Evolutionary conservation across 2,329 filamentous ascomycete species (phyloP).

Genomic region (Neonectria punicea): DNA sequence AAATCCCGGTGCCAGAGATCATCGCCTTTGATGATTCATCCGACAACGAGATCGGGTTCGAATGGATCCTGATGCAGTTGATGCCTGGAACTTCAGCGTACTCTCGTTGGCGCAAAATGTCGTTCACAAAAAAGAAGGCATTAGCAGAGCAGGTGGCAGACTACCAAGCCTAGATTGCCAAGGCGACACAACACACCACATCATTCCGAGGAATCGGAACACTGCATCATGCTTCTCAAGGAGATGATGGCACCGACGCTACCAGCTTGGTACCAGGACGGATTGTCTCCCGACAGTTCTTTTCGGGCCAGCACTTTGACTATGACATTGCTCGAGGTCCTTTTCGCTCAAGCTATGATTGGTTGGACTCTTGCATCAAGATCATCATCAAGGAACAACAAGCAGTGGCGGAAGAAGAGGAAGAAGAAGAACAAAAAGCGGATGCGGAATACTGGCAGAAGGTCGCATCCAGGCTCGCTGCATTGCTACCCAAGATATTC

Average conservation of each 20-base stretch:
- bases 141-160: slow-evolving; percentile 12
- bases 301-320: slow-evolving; percentile 44
- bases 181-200: neutral
- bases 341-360: slow-evolving; percentile 51
- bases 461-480: slow-evolving; percentile 42
- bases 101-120: slow-evolving; percentile 43
- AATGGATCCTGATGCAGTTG: slow-evolving; percentile 54
- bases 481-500: slow-evolving; percentile 47
- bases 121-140: slow-evolving; percentile 45
- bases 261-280: slow-evolving; percentile 29
- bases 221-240: slow-evolving; percentile 21
- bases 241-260: neutral
- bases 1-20: slow-evolving; percentile 48
- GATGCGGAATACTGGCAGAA: slow-evolving; percentile 42
- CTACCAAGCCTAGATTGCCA: slow-evolving; percentile 13
- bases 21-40: slow-evolving; percentile 46
- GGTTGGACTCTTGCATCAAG: slow-evolving; percentile 47
- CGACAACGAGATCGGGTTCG: slow-evolving; percentile 50
- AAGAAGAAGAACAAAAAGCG: slow-evolving; percentile 46
- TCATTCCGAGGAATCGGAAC: slow-evolving; percentile 33
- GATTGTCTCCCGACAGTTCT: slow-evolving; percentile 49
- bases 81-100: slow-evolving; percentile 40
- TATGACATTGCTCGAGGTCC: slow-evolving; percentile 51
- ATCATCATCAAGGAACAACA: slow-evolving; percentile 45
- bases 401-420: slow-evolving; percentile 28